Conservation (phyloP, 176 grass and related monocot species). For the Tillandsia leiboldiana region DNA sequence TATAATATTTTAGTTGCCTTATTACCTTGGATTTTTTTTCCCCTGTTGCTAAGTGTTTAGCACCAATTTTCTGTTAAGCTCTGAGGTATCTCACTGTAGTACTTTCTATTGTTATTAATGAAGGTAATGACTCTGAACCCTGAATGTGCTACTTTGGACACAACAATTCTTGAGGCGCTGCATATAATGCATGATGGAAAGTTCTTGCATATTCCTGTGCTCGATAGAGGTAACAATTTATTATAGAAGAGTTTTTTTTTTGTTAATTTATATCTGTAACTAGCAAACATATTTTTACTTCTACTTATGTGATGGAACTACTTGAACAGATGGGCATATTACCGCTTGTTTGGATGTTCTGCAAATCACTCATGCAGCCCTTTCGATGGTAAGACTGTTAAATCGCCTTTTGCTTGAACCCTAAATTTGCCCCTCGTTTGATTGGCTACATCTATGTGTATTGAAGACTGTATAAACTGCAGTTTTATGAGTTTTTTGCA, state of each 20-base stretch:
- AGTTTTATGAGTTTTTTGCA: too few species aligned
- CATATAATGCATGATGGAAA: slow-evolving; percentile 97
- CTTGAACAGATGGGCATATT: slow-evolving; percentile 56
- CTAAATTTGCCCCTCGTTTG: too few species aligned
- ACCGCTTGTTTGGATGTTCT: slow-evolving; percentile 88
- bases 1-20: background rate
- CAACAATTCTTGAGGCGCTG: slow-evolving; percentile 92
- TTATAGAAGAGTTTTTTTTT: background rate
- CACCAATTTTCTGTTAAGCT: background rate
- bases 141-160: slow-evolving; percentile 71
- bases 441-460: too few species aligned
- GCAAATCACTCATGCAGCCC: slow-evolving; percentile 80
- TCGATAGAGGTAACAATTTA: slow-evolving; percentile 51
- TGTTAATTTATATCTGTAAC: slow-evolving; percentile 12
- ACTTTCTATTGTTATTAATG: slow-evolving; percentile 8
- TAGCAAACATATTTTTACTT: background rate
- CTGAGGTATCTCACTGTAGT: slow-evolving; percentile 8
- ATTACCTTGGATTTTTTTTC: background rate
- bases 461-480: background rate
- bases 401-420: background rate
- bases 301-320: slow-evolving; percentile 18
- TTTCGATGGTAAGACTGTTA: slow-evolving; percentile 68
- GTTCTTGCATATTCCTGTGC: slow-evolving; percentile 93
- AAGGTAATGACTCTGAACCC: slow-evolving; percentile 89
- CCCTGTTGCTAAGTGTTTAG: too few species aligned